A percentile compares a stretch with the other conserved stretches of the same genome.
Evolutionary conservation across 345 rosid genomes (phyloP).

Genomic region (Brassica nigra): DNA sequence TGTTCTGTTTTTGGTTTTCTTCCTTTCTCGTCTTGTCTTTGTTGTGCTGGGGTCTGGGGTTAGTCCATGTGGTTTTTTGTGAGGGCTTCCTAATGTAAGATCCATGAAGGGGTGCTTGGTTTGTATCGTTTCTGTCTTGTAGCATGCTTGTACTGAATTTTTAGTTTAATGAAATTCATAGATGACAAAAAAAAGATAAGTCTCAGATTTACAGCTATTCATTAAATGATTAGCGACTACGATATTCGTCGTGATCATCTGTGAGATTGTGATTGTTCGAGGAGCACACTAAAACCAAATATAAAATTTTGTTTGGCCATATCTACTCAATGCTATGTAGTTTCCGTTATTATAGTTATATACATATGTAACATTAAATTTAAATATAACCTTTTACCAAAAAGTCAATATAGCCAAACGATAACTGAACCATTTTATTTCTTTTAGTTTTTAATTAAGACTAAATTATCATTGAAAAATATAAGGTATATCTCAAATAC

Average conservation of each 20-base stretch:
- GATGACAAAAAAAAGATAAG: constrained; percentile 15
- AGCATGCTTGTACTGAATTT: no score
- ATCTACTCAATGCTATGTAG: neutral
- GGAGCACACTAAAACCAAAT: constrained; percentile 19
- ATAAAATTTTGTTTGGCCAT: neutral
- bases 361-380: neutral
- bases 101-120: no score
- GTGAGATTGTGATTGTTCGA: constrained; percentile 16
- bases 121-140: no score
- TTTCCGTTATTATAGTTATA: neutral
- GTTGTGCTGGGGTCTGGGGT: no score
- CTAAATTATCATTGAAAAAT: no score
- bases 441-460: no score
- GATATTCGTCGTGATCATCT: constrained; percentile 31
- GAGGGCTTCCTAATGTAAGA: no score
- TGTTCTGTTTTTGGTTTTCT: no score
- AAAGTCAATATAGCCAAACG: neutral
- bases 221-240: constrained; percentile 31
- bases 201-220: neutral
- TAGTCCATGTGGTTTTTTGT: no score
- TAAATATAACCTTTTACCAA: neutral
- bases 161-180: no score
- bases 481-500: neutral
- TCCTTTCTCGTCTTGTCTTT: no score
- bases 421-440: no score